phyloP scores from a whole-genome alignment of 257 asterid species.

The Solanum sparsipilum region DNA sequence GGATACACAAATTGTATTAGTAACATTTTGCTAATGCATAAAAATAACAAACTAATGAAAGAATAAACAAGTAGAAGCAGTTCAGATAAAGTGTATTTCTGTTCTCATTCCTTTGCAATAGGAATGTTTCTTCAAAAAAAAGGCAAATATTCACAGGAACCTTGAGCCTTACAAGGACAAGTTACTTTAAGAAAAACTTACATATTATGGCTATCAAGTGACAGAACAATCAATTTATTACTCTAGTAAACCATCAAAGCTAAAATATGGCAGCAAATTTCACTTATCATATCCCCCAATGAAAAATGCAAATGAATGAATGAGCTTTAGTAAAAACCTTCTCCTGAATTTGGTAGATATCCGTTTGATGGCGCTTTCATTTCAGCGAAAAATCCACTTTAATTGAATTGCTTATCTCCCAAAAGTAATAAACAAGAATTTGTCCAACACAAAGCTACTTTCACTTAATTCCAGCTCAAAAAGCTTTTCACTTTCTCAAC shows the following conservation, averaged over 20 bases:
- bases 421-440: not conserved
- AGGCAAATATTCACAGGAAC: not conserved
- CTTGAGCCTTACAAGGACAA: not conserved
- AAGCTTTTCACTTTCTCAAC: not conserved
- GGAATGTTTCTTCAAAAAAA: not conserved
- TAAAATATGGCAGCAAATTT: not conserved
- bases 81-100: not conserved
- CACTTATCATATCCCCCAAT: not conserved
- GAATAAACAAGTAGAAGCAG: not conserved
- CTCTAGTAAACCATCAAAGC: not conserved
- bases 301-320: not conserved
- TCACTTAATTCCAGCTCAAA: not conserved
- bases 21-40: not conserved
- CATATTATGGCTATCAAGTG: not conserved
- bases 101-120: not conserved
- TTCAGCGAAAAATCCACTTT: constrained; percentile 3
- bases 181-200: not conserved
- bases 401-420: not conserved
- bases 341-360: constrained; percentile 62
- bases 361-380: constrained; percentile 84
- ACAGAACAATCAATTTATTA: not conserved
- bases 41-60: not conserved
- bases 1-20: not conserved
- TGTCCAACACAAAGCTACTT: not conserved
- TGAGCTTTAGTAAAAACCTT: constrained; percentile 36